phyloP scores from a whole-genome alignment of 2,329 filamentous ascomycete species.

The Ophidiomyces ophidiicola region DNA sequence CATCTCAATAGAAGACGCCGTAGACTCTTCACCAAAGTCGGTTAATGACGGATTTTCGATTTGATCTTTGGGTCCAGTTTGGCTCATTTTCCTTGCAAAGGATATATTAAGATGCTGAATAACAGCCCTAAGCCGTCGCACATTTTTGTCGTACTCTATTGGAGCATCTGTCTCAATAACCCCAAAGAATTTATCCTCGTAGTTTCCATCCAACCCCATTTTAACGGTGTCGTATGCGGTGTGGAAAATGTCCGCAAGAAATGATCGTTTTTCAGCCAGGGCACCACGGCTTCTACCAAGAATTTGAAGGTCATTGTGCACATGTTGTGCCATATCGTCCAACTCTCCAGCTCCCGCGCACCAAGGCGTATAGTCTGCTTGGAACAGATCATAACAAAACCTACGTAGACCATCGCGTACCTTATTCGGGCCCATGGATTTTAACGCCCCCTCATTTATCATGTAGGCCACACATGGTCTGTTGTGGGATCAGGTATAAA shows the following conservation, averaged over 20 bases:
- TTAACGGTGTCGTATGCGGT: slow-evolving; percentile 28
- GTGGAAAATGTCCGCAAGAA: slow-evolving; percentile 27
- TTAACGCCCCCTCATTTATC: too few relatives aligned
- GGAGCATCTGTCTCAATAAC: background rate
- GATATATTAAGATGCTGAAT: slow-evolving; percentile 7
- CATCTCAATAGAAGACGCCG: too few relatives aligned
- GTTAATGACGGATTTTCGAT: too few relatives aligned
- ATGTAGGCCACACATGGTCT: too few relatives aligned
- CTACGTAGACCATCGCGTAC: too few relatives aligned
- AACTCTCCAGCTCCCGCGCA: too few relatives aligned
- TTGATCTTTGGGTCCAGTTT: slow-evolving; percentile 1
- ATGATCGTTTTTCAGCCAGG: slow-evolving; percentile 38
- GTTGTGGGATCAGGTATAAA: too few relatives aligned
- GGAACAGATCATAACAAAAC: too few relatives aligned
- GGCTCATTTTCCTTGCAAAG: slow-evolving; percentile 5
- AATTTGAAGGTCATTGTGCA: background rate
- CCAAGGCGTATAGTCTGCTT: too few relatives aligned
- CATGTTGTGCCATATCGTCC: slow-evolving; percentile 2
- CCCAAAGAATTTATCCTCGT: slow-evolving; percentile 25
- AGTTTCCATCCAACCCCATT: slow-evolving; percentile 24
- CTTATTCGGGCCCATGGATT: too few relatives aligned
- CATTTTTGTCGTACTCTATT: background rate
- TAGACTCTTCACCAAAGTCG: too few relatives aligned
- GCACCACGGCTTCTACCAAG: slow-evolving; percentile 32
- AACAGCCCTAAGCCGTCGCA: slow-evolving; percentile 6